Evolutionary conservation across 164 flowering plant genomes (phyloP).

Genomic region (Liquidambar formosana): DNA sequence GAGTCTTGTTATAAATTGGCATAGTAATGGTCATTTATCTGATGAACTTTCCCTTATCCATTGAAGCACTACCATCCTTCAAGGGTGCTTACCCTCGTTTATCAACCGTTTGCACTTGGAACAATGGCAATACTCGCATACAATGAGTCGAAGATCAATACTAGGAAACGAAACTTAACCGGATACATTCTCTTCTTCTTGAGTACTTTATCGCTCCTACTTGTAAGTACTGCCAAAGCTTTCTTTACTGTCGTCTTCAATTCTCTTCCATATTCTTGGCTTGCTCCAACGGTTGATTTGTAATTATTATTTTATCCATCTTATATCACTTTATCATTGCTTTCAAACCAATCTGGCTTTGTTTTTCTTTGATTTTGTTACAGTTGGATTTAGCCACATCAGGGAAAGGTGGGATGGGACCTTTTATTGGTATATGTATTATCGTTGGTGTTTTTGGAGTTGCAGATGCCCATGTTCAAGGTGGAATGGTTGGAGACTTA

Average conservation of each 20-base stretch:
- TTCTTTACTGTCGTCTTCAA: too few relatives aligned
- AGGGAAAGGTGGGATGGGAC: conserved; percentile 64
- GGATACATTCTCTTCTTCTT: conserved; percentile 67
- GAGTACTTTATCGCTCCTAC: conserved; percentile 51
- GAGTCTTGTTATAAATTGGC: background rate
- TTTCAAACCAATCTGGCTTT: background rate
- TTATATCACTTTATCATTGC: background rate
- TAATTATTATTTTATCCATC: too few relatives aligned
- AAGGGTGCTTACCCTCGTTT: conserved; percentile 77
- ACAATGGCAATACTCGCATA: conserved; percentile 58
- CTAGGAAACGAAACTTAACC: conserved; percentile 50
- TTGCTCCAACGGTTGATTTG: too few relatives aligned
- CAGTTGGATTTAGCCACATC: conserved; percentile 76
- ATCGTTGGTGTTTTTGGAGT: conserved; percentile 66
- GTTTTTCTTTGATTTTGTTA: conserved; percentile 1
- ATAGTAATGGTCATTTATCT: background rate
- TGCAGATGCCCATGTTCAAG: conserved; percentile 81
- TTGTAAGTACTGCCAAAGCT: conserved; percentile 43
- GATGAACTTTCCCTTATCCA: background rate
- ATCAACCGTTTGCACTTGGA: conserved; percentile 72
- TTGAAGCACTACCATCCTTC: conserved; percentile 73
- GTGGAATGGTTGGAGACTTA: conserved; percentile 87
- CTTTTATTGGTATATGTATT: conserved; percentile 58
- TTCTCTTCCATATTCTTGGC: background rate
- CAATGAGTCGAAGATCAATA: conserved; percentile 58